These are phyloP conservation scores for Hypoxylon perforatum DNA, from an alignment of 495 filamentous ascomycete genomes.

Conservation along the genomic window DNA sequence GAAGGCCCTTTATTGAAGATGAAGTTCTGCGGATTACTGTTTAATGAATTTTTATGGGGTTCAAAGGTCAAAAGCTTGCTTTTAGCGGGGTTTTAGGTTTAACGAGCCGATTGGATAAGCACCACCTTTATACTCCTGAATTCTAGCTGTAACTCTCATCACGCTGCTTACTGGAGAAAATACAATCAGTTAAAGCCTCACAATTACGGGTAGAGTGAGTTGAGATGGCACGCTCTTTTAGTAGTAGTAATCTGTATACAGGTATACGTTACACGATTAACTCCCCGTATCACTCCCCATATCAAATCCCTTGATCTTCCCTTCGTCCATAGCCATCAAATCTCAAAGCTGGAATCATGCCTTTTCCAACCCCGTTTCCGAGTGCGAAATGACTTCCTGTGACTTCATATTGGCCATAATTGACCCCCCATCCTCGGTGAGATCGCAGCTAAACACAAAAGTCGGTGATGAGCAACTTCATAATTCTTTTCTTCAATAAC, in stretches of 20 bases:
- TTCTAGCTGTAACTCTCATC: no score
- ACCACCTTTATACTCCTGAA: no score
- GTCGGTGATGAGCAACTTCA: neutral
- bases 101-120: neutral
- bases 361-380: conserved; percentile 20
- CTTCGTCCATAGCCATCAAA: conserved; percentile 12
- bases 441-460: neutral
- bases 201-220: neutral
- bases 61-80: neutral
- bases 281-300: neutral
- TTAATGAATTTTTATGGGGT: neutral
- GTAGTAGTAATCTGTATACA: conserved; percentile 36
- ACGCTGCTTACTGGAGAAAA: neutral
- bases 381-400: conserved; percentile 17
- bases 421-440: neutral
- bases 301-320: neutral
- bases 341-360: conserved; percentile 2
- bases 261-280: conserved; percentile 27
- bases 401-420: conserved; percentile 8
- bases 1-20: no score
- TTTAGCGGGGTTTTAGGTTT: neutral
- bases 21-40: neutral
- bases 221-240: conserved; percentile 8
- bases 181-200: no score
- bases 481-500: neutral